Conservation (phyloP, 2,329 filamentous ascomycete genomes). For the Venturia oleaginea region DNA sequence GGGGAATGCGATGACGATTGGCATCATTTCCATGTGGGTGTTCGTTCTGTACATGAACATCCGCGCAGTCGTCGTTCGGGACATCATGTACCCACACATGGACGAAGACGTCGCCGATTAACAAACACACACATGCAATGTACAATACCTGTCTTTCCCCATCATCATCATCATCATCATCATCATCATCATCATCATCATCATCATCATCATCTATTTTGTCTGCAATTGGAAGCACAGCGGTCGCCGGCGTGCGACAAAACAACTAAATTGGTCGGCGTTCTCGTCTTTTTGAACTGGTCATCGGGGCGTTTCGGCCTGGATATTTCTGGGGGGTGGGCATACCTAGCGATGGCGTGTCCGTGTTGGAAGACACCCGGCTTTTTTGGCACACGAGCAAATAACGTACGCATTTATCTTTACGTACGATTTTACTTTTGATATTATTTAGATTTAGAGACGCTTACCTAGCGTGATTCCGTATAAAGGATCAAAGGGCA, state of each 20-base stretch:
- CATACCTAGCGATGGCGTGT: background rate
- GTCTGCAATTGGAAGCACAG: no score
- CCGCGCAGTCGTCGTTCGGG: conserved; percentile 40
- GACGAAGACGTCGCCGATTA: conserved; percentile 43
- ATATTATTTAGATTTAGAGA: background rate
- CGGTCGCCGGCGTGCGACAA: no score
- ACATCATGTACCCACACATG: conserved; percentile 50
- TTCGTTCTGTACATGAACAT: conserved; percentile 45
- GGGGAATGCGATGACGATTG: conserved; percentile 41
- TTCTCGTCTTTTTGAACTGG: background rate
- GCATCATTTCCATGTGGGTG: conserved; percentile 44
- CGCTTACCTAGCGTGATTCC: background rate
- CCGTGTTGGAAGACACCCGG: background rate
- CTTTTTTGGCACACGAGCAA: no score
- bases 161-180: no score
- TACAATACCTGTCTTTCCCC: background rate
- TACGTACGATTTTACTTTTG: background rate
- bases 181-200: no score
- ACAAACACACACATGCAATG: background rate
- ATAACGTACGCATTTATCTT: background rate
- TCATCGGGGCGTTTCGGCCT: background rate
- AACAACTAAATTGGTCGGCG: background rate
- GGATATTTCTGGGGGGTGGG: background rate
- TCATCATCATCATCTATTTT: no score
- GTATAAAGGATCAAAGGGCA: background rate